Conservation (phyloP, 352 stramenopile species). For the Pythium phragmiticola region DNA sequence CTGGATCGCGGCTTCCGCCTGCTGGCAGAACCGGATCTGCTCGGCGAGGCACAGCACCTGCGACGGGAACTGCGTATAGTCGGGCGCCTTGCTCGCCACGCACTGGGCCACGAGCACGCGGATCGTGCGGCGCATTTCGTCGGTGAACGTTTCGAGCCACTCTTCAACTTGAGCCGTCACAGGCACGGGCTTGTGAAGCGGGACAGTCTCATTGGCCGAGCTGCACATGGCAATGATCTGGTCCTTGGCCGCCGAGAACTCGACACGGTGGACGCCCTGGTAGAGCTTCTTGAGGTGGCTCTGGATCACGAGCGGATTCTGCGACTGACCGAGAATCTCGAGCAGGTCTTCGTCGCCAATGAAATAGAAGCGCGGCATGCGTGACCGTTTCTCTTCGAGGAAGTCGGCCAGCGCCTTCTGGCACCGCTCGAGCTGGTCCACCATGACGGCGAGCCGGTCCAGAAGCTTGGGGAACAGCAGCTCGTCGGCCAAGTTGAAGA, state of each 20-base stretch:
- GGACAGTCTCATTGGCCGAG: slow-evolving; percentile 77
- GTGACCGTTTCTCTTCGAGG: slow-evolving; percentile 91
- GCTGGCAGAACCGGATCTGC: slow-evolving; percentile 90
- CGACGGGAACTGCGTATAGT: slow-evolving; percentile 89
- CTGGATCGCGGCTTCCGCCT: slow-evolving; percentile 86
- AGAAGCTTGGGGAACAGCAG: slow-evolving; percentile 87
- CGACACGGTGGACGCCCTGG: slow-evolving; percentile 91
- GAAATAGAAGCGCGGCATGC: slow-evolving; percentile 97
- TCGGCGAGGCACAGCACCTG: slow-evolving; percentile 92
- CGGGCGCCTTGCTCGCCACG: slow-evolving; percentile 64
- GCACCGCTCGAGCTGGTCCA: slow-evolving; percentile 93
- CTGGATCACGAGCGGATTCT: slow-evolving; percentile 93
- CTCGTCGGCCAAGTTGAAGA: slow-evolving; percentile 93
- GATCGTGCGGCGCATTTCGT: slow-evolving; percentile 91
- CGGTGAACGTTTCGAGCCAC: slow-evolving; percentile 91
- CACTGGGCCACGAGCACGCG: slow-evolving; percentile 74
- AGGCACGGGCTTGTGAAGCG: slow-evolving; percentile 74
- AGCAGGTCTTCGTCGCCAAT: slow-evolving; percentile 95
- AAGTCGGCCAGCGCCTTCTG: slow-evolving; percentile 95
- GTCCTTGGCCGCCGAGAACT: slow-evolving; percentile 82
- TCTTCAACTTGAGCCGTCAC: slow-evolving; percentile 92
- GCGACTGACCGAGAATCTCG: slow-evolving; percentile 93
- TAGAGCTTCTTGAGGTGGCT: slow-evolving; percentile 96
- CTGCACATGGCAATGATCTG: slow-evolving; percentile 90
- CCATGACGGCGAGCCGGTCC: slow-evolving; percentile 78